Base-by-base conservation (phyloP, 176 grass and related monocot species). In the Phoenix dactylifera region DNA sequence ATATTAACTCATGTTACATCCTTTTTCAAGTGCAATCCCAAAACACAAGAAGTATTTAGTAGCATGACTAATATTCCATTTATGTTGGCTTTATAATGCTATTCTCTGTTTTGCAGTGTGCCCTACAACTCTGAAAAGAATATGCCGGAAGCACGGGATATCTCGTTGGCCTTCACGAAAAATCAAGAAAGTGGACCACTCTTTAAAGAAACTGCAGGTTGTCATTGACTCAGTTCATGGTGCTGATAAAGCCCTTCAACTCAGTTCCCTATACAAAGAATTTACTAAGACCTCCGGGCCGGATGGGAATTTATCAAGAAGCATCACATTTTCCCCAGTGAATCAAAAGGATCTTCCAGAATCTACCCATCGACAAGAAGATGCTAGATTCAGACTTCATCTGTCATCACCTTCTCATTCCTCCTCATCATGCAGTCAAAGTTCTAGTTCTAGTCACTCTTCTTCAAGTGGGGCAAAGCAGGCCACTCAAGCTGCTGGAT, bases 61-160 rank as follows among this genome's bases (percentile, higher is more conserved):
- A 14, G 35, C 7, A 14, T 44, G 35, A 44, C 10, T 3, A 44
- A 44, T 39, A 44, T 44, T 12, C 35, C 6, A 44, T 44, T 44
- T 12, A 44, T 44, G 35, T 44, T 44, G 35, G 35, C 2, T 44
- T 44, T 12, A 3, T 44, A 12, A 44, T 44, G 35, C 7, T 44
- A 44, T 69, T 55, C 57, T 65, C 23, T 48, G 17, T 54, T 67
- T 71, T 66, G 32, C 79, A 97, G 92, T 97, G 49, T 97, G 87
- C 51, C 87, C 92, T 64, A 97, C 87, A 22, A 97, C 92, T 72
- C 92, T 97, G 26, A 97, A 97, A 80, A 91, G 92, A 91, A 97
- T 97, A 85, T 97, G 92, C 79, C 76, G 92, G 72, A 84, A 85
- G 49, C 87, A 97, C 51, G 92, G 92, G 23, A 97, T 97, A 88